phyloP scores from a whole-genome alignment of 2,329 filamentous ascomycete genomes.

The Penicillium frequentans region DNA sequence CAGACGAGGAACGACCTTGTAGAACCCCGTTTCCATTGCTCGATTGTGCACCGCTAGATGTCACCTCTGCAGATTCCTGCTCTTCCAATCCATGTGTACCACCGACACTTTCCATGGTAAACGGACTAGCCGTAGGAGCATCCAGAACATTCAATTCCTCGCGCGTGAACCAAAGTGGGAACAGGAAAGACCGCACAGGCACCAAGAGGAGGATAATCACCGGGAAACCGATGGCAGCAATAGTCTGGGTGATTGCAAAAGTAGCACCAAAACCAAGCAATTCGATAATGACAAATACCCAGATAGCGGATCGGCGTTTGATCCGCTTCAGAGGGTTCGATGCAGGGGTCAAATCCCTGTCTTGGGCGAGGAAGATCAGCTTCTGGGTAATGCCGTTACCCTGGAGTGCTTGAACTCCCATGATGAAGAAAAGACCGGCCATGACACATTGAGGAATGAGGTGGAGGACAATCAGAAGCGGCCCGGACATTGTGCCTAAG shows the following conservation, averaged over 20 bases:
- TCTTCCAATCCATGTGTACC: slow-evolving; percentile 56
- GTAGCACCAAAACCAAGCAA: slow-evolving; percentile 72
- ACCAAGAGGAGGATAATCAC: slow-evolving; percentile 70
- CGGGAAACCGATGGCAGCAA: slow-evolving; percentile 79
- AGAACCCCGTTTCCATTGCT: slow-evolving; percentile 20
- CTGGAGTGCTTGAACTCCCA: slow-evolving; percentile 76
- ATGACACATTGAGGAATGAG: slow-evolving; percentile 78
- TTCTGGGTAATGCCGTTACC: slow-evolving; percentile 77
- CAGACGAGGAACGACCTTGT: slow-evolving; percentile 18
- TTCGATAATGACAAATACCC: slow-evolving; percentile 69
- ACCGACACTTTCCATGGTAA: slow-evolving; percentile 74
- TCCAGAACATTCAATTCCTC: slow-evolving; percentile 66
- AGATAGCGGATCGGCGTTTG: slow-evolving; percentile 64
- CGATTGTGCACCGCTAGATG: slow-evolving; percentile 3
- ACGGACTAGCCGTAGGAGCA: slow-evolving; percentile 71
- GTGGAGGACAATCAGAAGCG: slow-evolving; percentile 70
- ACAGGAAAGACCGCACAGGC: slow-evolving; percentile 62
- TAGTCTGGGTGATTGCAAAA: slow-evolving; percentile 80
- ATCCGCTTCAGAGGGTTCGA: slow-evolving; percentile 62
- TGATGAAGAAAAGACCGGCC: slow-evolving; percentile 79
- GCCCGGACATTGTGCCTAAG: slow-evolving; percentile 75
- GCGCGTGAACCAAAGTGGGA: slow-evolving; percentile 61
- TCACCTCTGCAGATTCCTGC: slow-evolving; percentile 11
- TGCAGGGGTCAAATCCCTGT: slow-evolving; percentile 59
- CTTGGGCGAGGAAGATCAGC: slow-evolving; percentile 67